Evolutionary conservation across 371 early-diverging fungal species (phyloP), one percentile per base, ranked within the genome.

Genomic region (Mortierella sp.): DNA sequence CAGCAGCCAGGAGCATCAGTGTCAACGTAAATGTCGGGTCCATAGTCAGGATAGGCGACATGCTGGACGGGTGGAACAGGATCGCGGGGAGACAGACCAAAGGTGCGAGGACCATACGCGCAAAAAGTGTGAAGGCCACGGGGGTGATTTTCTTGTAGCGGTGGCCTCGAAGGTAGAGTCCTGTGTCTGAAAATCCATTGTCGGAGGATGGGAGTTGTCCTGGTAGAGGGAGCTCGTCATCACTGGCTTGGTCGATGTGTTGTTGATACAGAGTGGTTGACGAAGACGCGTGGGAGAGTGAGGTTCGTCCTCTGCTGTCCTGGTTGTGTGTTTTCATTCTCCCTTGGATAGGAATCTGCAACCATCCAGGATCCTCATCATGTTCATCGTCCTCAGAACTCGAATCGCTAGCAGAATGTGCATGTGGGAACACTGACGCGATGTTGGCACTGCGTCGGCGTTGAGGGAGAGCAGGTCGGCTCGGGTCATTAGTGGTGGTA

Each of bases 1-100:
- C 84, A 42, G 90, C 91, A 4, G 90, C 92, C 31, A 92, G 79
- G n/a, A 93, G 84, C 11, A 93, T 85, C 84, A 92, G 84, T 73
- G 89, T 85, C 55, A 89, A 77, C 0, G 88, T 73, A 78, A 93
- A 92, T 13, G 91, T 88, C 26, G 91, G 92, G 44, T 93, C 93
- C 76, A 70, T 73, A 3, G 86, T 88, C 31, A 91, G 88, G 6
- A 91, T 74, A 0, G 79, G 79, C 5, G 91, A 90, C 42, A 85
- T 83, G 55, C 84, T 89, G 2, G 48, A 55, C 1, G 88, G 89
- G 79, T 90, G 90, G n/a, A 88, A 79, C 50, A 88, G 74, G 1
- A 90, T 88, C 8, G 88, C 73, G 10, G 92, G 93, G 21, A 91
- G 78, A 8, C 90, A 90, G 13, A 90, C 75, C 21, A 90, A 47